Evolutionary conservation across 1,284 basidiomycete species (phyloP).

Genomic region (Cryptococcus jaspeensis): DNA sequence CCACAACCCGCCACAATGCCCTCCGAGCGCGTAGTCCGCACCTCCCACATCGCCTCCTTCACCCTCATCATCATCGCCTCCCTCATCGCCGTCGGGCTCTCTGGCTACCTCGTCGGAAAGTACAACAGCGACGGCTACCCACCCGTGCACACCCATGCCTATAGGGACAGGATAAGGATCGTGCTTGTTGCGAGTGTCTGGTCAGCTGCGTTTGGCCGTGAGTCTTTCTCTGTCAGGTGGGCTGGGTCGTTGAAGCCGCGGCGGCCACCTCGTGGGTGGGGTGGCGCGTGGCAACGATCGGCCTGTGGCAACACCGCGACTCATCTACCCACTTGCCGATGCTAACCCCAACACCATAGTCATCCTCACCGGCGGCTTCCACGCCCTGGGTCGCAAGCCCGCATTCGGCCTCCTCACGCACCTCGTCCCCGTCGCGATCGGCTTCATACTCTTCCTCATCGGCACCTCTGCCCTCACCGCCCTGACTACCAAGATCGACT

Average conservation of each 20-base stretch:
- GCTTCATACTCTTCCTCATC: conserved; percentile 50
- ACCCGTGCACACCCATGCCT: conserved; percentile 29
- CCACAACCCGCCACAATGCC: conserved; percentile 26
- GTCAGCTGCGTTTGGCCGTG: conserved; percentile 40
- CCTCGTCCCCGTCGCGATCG: conserved; percentile 45
- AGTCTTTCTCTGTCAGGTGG: conserved; percentile 17
- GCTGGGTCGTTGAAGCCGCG: neutral
- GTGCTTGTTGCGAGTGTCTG: conserved; percentile 47
- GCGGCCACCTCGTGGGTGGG: too few relatives aligned
- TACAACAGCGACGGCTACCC: conserved; percentile 50
- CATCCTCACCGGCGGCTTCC: conserved; percentile 47
- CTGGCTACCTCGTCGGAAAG: conserved; percentile 29
- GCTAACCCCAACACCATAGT: conserved; percentile 24
- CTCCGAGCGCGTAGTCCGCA: conserved; percentile 39
- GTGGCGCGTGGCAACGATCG: too few relatives aligned
- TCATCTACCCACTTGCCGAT: neutral
- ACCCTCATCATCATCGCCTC: conserved; percentile 36
- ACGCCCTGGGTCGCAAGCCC: conserved; percentile 35
- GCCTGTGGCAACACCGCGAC: too few relatives aligned
- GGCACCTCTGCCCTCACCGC: conserved; percentile 49
- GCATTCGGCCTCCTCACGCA: conserved; percentile 51
- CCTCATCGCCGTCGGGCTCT: conserved; percentile 48
- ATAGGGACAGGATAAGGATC: conserved; percentile 51
- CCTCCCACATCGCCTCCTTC: conserved; percentile 44
- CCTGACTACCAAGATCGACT: conserved; percentile 43